Evolutionary conservation across 371 early-diverging fungal genomes (phyloP), one percentile per base, ranked within the genome.

Genomic region (Aphelidium insulamus): DNA sequence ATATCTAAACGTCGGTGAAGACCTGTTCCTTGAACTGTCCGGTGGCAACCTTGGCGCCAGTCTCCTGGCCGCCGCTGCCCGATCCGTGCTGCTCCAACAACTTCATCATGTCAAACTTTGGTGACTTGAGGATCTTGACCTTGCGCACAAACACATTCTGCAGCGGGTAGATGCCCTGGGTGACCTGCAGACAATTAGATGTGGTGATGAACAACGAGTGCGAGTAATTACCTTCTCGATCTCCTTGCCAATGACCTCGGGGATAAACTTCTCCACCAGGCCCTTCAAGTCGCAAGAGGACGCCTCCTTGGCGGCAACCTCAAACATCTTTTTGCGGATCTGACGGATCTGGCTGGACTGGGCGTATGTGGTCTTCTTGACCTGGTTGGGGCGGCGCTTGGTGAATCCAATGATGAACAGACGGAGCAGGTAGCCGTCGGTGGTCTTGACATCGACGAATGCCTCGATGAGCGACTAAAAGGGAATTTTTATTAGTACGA

Each of bases 321-420:
- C 97, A 62, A 94, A 88, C 87, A 98, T 98, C 81, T 94, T 92
- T 76, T 97, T 88, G 67, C 99, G 87, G 66, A 99, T 97, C 52
- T 71, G 69, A 48, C 88, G 87, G 66, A 97, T 87, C 68, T 98
- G 97, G 38, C 91, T 64, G 49, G 74, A 55, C 60, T 83, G 82
- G 32, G 97, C 97, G 57, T 99, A 99, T 47, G 92, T 88, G 57
- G 97, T 97, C 78, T 94, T 94, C 69, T 77, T 77, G 61, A 84
- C 63, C 70, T 92, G 95, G 72, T 78, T 76, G 40, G 68, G 70
- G 50, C 83, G 77, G 52, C 88, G 78, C 67, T 81, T 73, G 66
- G 99, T 98, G 82, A 98, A 95, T 44, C 81, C 92, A 54, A 94
- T 84, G 51, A 76, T 68, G 57, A 98, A 98, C 45, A 97, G 63